phyloP scores from a whole-genome alignment of 2,329 filamentous ascomycete genomes.

The Colletotrichum navitas region DNA sequence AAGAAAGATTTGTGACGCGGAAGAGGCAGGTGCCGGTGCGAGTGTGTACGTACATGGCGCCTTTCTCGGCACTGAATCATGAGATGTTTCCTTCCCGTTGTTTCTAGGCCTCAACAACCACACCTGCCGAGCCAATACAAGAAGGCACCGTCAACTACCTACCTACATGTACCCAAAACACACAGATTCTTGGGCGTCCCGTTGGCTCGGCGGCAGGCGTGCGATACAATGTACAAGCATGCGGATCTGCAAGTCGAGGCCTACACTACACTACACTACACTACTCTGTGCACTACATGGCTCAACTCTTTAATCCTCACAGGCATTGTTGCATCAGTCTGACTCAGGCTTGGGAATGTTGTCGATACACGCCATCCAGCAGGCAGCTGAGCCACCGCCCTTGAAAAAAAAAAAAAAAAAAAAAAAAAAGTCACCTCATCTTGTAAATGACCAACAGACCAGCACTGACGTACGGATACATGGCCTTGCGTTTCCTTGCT shows the following conservation, averaged over 20 bases:
- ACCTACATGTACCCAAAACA: background rate
- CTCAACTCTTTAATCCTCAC: slow-evolving; percentile 9
- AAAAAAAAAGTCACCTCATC: slow-evolving; percentile 39
- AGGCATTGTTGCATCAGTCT: slow-evolving; percentile 21
- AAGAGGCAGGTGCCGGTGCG: slow-evolving; percentile 1
- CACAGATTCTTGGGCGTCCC: background rate
- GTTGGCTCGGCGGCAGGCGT: background rate
- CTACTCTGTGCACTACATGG: background rate
- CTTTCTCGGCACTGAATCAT: slow-evolving; percentile 7
- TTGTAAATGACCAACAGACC: slow-evolving; percentile 20
- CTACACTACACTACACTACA: background rate
- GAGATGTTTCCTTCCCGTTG: slow-evolving; percentile 1
- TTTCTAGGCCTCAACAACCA: background rate
- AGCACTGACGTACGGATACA: slow-evolving; percentile 30
- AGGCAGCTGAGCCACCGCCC: background rate
- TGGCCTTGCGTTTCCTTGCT: slow-evolving; percentile 7
- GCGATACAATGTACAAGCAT: background rate
- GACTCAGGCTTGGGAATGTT: slow-evolving; percentile 28
- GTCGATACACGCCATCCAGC: slow-evolving; percentile 2
- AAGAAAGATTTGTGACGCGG: background rate
- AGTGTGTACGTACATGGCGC: background rate
- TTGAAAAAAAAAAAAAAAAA: too few relatives aligned
- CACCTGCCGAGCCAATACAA: background rate
- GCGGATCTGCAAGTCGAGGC: slow-evolving; percentile 5
- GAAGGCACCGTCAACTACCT: background rate